A percentile compares a stretch with the other conserved stretches of the same genome.
phyloP scores from a whole-genome alignment of 176 grass and related monocot genomes.

The Hordeum vulgare region MorexV3_pseudomolecules_assembly NC_058519.1:6280469-6280968 shows the following conservation, averaged over 20 bases:
- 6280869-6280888: neutral
- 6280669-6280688: neutral
- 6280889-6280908: neutral
- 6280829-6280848: neutral
- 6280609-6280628: neutral
- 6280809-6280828: neutral
- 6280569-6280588: neutral
- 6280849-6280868: neutral
- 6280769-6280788: no score
- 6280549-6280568: neutral
- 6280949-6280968: neutral
- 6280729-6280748: neutral
- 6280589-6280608: no score
- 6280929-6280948: neutral
- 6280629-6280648: neutral
- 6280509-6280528: conserved; percentile 26
- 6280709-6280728: neutral
- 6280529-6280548: conserved; percentile 70
- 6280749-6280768: neutral
- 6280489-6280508: neutral
- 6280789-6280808: no score
- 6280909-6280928: neutral
- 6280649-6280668: neutral
- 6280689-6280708: neutral
- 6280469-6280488: conserved; percentile 32